A percentile compares a stretch with the other conserved stretches of the same genome.
These are phyloP conservation scores for Zygoascus ofunaensis DNA, from an alignment of 805 yeast species.

Conservation along the genomic window DNA sequence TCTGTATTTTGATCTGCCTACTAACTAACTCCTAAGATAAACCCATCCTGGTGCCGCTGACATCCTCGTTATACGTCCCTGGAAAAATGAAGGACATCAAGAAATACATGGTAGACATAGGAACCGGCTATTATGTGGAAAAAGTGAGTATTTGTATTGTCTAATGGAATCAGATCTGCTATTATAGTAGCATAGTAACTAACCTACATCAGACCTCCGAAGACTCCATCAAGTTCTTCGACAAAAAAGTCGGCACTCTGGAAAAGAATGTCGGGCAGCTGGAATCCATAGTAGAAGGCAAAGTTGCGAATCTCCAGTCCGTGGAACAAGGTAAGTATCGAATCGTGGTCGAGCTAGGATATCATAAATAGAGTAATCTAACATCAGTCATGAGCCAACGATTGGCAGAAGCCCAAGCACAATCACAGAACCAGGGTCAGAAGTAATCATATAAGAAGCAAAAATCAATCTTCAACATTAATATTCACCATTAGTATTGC, in stretches of 20 bases:
- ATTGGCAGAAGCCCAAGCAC: constrained; percentile 3
- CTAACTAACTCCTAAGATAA: constrained; percentile 26
- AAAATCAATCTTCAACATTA: not conserved
- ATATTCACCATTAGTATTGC: too few relatives aligned
- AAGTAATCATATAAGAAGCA: not conserved
- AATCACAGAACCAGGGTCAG: not conserved
- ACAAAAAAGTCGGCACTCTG: constrained; percentile 62
- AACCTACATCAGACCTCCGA: constrained; percentile 30
- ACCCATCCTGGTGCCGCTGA: constrained; percentile 72
- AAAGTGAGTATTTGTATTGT: constrained; percentile 32
- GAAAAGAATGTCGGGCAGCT: constrained; percentile 65
- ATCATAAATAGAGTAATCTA: not conserved
- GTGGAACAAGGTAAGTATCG: constrained; percentile 38
- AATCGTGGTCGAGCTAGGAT: too few relatives aligned
- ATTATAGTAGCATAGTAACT: not conserved
- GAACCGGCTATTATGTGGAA: constrained; percentile 92
- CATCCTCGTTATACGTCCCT: constrained; percentile 82
- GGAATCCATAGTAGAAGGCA: constrained; percentile 65
- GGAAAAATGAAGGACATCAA: constrained; percentile 61
- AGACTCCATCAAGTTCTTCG: constrained; percentile 65
- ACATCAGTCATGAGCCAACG: not conserved
- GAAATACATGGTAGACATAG: constrained; percentile 82
- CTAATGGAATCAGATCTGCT: too few relatives aligned
- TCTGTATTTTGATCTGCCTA: not conserved
- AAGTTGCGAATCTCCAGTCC: constrained; percentile 52